Evolutionary conservation across 116 monocot genomes (phyloP).

Genomic region (Zostera marina): DNA sequence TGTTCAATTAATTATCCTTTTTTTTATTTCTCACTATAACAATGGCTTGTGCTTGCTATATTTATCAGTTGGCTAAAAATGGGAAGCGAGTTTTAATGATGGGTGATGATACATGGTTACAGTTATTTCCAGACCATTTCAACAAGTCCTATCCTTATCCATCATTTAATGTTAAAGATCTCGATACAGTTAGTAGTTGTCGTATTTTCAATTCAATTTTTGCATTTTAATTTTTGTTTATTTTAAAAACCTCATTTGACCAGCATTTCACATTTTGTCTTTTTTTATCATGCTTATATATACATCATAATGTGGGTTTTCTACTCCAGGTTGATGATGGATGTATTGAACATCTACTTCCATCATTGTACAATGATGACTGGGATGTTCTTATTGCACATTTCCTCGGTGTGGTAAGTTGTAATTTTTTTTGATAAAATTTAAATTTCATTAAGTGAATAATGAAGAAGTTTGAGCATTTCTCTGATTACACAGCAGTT

Average conservation of each 20-base stretch:
- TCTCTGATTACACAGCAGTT: too few relatives aligned
- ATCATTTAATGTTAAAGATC: constrained; percentile 99
- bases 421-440: background rate
- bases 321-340: constrained; percentile 77
- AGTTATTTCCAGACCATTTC: constrained; percentile 83
- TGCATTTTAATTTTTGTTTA: constrained; percentile 1
- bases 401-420: constrained; percentile 94
- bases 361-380: constrained; percentile 65
- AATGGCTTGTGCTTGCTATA: background rate
- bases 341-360: constrained; percentile 60
- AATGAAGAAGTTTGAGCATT: too few relatives aligned
- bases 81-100: constrained; percentile 92
- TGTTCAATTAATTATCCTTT: background rate
- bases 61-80: constrained; percentile 50
- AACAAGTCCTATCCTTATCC: constrained; percentile 67
- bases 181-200: constrained; percentile 54
- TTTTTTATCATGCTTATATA: background rate
- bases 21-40: background rate
- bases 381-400: constrained; percentile 99
- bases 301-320: constrained; percentile 1
- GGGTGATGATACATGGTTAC: constrained; percentile 98
- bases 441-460: too few relatives aligned
- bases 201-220: background rate
- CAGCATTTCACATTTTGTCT: background rate
- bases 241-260: too few relatives aligned